phyloP scores from a whole-genome alignment of 306 rosid species.

The Vigna unguiculata region DNA sequence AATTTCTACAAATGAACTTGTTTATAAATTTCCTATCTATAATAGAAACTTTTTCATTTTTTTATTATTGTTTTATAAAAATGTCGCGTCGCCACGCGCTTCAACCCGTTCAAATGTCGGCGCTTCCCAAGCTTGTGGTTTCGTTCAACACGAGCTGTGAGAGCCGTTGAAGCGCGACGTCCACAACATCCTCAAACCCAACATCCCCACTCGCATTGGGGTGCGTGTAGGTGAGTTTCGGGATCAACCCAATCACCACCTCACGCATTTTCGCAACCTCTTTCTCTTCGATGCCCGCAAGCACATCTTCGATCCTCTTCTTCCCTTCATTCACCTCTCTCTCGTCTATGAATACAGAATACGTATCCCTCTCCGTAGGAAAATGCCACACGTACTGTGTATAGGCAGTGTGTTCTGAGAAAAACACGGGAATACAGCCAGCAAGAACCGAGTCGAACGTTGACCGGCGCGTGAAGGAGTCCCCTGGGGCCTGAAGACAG shows the following conservation, averaged over 20 bases:
- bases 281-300: conserved; percentile 48
- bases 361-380: conserved; percentile 42
- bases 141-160: not conserved
- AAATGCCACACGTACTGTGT: conserved; percentile 73
- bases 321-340: conserved; percentile 36
- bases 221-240: conserved; percentile 58
- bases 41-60: no score
- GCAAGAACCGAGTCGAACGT: conserved; percentile 72
- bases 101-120: not conserved
- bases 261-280: conserved; percentile 59
- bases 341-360: conserved; percentile 71
- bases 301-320: conserved; percentile 57
- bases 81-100: no score
- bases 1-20: no score
- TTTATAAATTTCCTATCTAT: no score
- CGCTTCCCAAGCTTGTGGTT: not conserved
- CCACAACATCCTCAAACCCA: conserved; percentile 65
- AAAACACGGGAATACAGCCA: conserved; percentile 80
- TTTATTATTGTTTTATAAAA: no score
- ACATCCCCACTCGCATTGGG: conserved; percentile 53
- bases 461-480: conserved; percentile 78
- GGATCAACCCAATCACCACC: conserved; percentile 54
- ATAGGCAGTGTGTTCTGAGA: conserved; percentile 77
- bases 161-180: conserved; percentile 52
- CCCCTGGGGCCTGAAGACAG: conserved; percentile 81